phyloP scores from a whole-genome alignment of 805 yeast genomes.

The Candida succiphila region DNA sequence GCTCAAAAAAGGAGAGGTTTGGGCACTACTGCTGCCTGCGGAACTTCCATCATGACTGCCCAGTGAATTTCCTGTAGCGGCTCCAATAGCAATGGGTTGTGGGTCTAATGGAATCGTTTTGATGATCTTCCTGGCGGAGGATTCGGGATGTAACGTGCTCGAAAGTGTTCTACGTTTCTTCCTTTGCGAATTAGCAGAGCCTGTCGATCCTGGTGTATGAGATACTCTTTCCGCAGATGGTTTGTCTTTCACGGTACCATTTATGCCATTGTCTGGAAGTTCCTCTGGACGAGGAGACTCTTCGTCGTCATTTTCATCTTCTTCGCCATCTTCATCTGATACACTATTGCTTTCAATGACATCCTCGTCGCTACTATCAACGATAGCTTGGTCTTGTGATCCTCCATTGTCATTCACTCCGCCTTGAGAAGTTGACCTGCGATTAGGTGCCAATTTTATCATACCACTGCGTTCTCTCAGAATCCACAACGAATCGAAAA shows the following conservation, averaged over 20 bases:
- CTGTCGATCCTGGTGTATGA: constrained; percentile 14
- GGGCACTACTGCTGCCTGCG: constrained; percentile 7
- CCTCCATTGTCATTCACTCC: too few relatives aligned
- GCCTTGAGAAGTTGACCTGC: constrained; percentile 2
- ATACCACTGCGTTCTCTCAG: constrained; percentile 83
- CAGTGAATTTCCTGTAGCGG: constrained; percentile 11
- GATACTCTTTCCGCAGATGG: too few relatives aligned
- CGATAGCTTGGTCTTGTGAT: constrained; percentile 8
- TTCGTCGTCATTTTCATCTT: constrained; percentile 22
- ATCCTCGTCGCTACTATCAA: constrained; percentile 12
- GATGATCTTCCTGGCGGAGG: constrained; percentile 64
- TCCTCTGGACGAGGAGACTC: constrained; percentile 10
- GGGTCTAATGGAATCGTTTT: constrained; percentile 79
- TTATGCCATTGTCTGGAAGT: constrained; percentile 12
- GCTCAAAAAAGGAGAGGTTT: constrained; percentile 11
- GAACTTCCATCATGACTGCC: constrained; percentile 3
- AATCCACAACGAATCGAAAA: constrained; percentile 83
- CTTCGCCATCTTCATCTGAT: constrained; percentile 17
- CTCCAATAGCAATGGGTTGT: constrained; percentile 47
- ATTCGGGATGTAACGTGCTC: constrained; percentile 51
- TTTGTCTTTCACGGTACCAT: too few relatives aligned
- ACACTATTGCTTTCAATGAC: constrained; percentile 6
- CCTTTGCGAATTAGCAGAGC: constrained; percentile 11
- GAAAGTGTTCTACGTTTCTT: constrained; percentile 41
- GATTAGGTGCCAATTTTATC: constrained; percentile 44